Evolutionary conservation across 2,329 filamentous ascomycete genomes (phyloP), one percentile per base, ranked within the genome.

Genomic region (Stachybotrys elegans): DNA sequence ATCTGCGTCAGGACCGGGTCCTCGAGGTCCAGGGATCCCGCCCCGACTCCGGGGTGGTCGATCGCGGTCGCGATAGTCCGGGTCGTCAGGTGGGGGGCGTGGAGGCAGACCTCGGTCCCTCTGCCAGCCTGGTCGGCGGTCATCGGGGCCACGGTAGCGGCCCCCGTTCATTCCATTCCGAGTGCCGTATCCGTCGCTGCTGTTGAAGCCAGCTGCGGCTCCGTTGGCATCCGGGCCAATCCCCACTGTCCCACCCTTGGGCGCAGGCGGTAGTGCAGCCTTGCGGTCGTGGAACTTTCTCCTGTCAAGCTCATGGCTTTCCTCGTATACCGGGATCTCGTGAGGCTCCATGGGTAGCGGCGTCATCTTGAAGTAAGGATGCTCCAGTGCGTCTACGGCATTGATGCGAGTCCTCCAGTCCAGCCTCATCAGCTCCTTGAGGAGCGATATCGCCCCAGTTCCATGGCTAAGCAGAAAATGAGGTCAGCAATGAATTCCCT

Each of bases 261-360:
- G 93, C 1, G 92, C 93, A 12, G 93, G 92, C 4, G 92, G 92
- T 11, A 92, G 76, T 19, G 84, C 86, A 19, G 86, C 86, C 58
- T 88, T 88, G 57, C 93, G 85, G 46, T 90, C 86, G 52, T 94
- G 85, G 55, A 90, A 92, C 66, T 92, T 94, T 61, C 90, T 82
- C 41, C 92, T 81, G 61, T 98, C 93, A n/a, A 97, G 73, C 65
- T 98, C 93, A 65, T 98, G 93, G 36, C 90, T 95, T 57, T 96
- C 92, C 60, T 95, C 88, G 58, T 95, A 97, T 14, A 72, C 78
- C 3, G 93, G 93, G n/a, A 98, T 78, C 41, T 97, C 90, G 51
- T 86, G 84, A 1, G 93, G 89, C 44, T 79, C 79, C 31, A 91
- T 83, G 8, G 93, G 93, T 5, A 86, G 72, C 4, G 93, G 93